Evolutionary conservation across 306 rosid genomes (phyloP), one percentile per base, ranked within the genome.

Genomic region (Arachis stenosperma): DNA sequence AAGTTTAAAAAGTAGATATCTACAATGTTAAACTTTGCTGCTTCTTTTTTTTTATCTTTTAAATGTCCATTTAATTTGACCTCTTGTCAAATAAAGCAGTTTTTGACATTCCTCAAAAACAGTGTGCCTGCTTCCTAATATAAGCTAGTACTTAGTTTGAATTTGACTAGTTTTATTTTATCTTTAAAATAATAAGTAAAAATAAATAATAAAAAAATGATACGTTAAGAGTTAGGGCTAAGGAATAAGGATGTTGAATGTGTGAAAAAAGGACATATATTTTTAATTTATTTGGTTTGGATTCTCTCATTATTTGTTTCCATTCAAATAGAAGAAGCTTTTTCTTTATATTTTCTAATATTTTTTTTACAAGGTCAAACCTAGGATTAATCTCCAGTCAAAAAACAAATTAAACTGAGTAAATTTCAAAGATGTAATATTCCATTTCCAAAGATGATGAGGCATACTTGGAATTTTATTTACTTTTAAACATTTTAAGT

Each of bases 31-130:
- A 33, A 33, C 2, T 2, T 33, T 33, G 37, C 27, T 22, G 1
- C 1, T 22, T 22, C 1, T 22, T 22, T 22, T 22, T 58, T 11
- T 6, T 15, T 5, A 58, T 29, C 43, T 58, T 41, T 67, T 8
- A 63, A 66, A 39, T 61, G 46, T 39, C 75, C 64, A 71, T 51
- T 12, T 36, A 54, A 36, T 30, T 36, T 39, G 37, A 33, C 37
- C 37, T 22, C 7, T 9, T 6, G 58, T 74, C 67, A 75, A n/a
- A n/a, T n/a, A n/a, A 75, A 36, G 55, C 22, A 39, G 9, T 67
- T 56, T 75, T 3, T 12, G 0, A 6, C 10, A 33, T 61, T 61
- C 58, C 51, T 41, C 43, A 7, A 30, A 69, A 15, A 42, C n/a
- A 17, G 4, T 52, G 6, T 40, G 13, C 9, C 3, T 47, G 4